Base-by-base conservation (phyloP, 1,139 yeast genomes). In the Diutina catenulata region DNA sequence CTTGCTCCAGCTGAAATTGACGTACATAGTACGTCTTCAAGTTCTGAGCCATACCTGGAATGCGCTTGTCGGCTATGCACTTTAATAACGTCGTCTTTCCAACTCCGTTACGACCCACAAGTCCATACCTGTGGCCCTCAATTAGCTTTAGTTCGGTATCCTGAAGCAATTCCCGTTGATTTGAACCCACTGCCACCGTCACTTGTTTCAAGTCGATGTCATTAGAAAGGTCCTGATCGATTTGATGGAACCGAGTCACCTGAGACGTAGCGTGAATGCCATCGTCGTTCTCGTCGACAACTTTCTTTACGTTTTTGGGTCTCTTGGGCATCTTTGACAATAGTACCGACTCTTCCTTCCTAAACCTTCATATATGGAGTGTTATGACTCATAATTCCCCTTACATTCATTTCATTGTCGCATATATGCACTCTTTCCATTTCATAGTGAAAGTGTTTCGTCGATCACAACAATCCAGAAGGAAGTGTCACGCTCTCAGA, bases 21-120 rank as follows among this genome's bases (percentile, higher is more conserved):
- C 21, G 20, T 15, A 21, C 26, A 4, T 13, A 13, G 6, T 21
- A n/a, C 19, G 36, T 11, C 10, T 5, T 13, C 26, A 33, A 15
- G 16, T 23, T 23, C 5, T 14, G 19, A n/a, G n/a, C 20, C 26
- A 24, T 15, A 4, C 28, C 28, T 8, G 18, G 28, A 15, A 33
- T 23, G 5, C 16, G 13, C 9, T 18, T 23, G 21, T 23, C 18
- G 19, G 21, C 28, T n/a, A 24, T 33, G 19, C 28, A 24, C 28
- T 33, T 23, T 10, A 33, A 21, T 4, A 33, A 14, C 11, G 37
- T 33, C 4, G 37, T 24, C 26, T 33, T 33, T n/a, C 37, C 37
- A 24, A 25, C 13, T 4, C 37, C 37, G 16, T 33, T 33, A n/a
- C 18, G 26, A 4, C 37, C 37, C n/a, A 33, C 24, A 10, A 33